A percentile compares a stretch with the other conserved stretches of the same genome.
phyloP scores from a whole-genome alignment of 2,329 filamentous ascomycete genomes.

The Parasarocladium wereldwijsianum region DNA sequence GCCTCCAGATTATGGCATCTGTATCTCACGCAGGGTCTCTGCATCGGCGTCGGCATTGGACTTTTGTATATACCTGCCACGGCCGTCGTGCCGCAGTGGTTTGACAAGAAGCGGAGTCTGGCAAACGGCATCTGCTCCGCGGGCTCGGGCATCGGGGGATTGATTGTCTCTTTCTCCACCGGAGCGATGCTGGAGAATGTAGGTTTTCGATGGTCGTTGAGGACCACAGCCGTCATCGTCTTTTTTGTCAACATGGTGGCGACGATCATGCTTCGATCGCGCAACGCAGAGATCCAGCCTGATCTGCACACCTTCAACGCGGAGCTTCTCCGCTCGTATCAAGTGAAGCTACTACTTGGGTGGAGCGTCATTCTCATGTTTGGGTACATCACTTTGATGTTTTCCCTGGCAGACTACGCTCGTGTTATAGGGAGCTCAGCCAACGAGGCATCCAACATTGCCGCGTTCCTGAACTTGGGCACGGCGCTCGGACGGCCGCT shows the following conservation, averaged over 20 bases:
- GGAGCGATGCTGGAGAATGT: neutral
- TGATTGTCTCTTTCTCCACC: slow-evolving; percentile 2
- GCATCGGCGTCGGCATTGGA: slow-evolving; percentile 2
- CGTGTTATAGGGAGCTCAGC: neutral
- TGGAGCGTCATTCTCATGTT: slow-evolving; percentile 2
- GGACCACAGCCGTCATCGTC: slow-evolving; percentile 1
- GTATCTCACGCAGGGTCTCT: slow-evolving; percentile 2
- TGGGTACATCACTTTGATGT: slow-evolving; percentile 3
- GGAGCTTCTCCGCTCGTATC: slow-evolving; percentile 2
- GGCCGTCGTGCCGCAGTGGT: slow-evolving; percentile 3
- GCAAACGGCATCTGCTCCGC: slow-evolving; percentile 1
- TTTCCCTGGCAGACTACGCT: slow-evolving; percentile 2
- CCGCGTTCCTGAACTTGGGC: slow-evolving; percentile 2
- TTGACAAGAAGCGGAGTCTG: slow-evolving; percentile 3
- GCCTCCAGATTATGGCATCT: slow-evolving; percentile 1
- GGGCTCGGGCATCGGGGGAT: slow-evolving; percentile 1
- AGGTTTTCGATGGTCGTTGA: neutral
- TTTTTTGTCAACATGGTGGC: slow-evolving; percentile 3
- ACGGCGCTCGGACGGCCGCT: slow-evolving; percentile 1
- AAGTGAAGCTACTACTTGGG: slow-evolving; percentile 1
- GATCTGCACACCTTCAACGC: neutral
- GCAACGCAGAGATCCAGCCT: slow-evolving; percentile 2
- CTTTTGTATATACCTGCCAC: slow-evolving; percentile 3
- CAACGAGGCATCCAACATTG: slow-evolving; percentile 1
- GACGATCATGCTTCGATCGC: neutral